Conservation (phyloP, 169 alveolate species). For the Plasmodium vivax region DNA sequence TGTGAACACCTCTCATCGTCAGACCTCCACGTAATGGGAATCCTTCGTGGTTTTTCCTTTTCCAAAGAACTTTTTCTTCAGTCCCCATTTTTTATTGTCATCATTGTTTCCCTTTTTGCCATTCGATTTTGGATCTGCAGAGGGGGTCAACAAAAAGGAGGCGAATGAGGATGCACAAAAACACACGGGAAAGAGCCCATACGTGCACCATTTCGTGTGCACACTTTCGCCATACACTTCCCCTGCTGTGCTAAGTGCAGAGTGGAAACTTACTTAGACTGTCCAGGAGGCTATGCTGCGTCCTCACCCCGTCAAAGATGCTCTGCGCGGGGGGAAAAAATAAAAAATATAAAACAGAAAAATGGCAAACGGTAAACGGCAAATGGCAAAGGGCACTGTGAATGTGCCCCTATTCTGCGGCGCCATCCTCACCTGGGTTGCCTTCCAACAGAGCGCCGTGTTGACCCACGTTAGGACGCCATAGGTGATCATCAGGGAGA, state of each 20-base stretch:
- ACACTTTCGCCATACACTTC: background rate
- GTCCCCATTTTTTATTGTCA: conserved; percentile 6
- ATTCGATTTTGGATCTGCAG: background rate
- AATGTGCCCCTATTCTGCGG: background rate
- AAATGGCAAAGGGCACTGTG: background rate
- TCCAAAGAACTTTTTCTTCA: conserved; percentile 47
- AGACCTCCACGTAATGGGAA: conserved; percentile 24
- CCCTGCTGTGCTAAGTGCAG: background rate
- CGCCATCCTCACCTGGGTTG: conserved; percentile 28
- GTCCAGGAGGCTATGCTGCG: conserved; percentile 12
- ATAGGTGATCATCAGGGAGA: conserved; percentile 18
- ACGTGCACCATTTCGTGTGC: background rate
- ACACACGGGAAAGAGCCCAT: background rate
- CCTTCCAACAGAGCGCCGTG: conserved; percentile 37
- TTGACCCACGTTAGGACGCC: conserved; percentile 10
- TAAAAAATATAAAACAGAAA: background rate
- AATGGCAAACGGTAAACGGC: background rate
- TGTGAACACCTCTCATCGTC: background rate
- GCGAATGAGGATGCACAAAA: background rate
- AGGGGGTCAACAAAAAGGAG: background rate
- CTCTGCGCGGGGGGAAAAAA: conserved; percentile 17
- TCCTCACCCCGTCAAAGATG: conserved; percentile 35
- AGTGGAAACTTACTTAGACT: conserved; percentile 22
- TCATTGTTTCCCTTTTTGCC: conserved; percentile 3
- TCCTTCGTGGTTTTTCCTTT: conserved; percentile 57